Base-by-base conservation (phyloP, 2,329 filamentous ascomycete genomes). In the Ceratocystis papillata region DNA sequence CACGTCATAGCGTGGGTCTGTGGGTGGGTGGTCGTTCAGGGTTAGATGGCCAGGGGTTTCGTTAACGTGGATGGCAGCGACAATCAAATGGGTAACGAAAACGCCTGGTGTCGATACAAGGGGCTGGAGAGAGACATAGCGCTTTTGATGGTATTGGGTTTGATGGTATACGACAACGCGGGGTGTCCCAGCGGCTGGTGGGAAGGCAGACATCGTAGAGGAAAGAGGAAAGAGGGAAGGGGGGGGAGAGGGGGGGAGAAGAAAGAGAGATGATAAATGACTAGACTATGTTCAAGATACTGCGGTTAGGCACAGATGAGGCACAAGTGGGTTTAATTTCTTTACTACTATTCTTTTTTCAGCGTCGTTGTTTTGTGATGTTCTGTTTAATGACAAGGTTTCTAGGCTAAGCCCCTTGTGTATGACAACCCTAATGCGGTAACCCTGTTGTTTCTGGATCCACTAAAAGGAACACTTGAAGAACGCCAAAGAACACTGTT, bases 21-120 rank as follows among this genome's bases (percentile, higher is more conserved):
- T 77, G 0, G 89, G 89, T 0, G 80, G 79, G 73, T 90, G 83
- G 75, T 96, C 87, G 74, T 96, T 96, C 69, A 96, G 82, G 0
- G 86, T 89, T 70, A 93, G 81, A 67, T 84, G 79, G 7, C 79
- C 79, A 0, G 88, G 84, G 22, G 77, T 76, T 5, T 81, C 79
- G 74, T 94, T 92, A 70, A 96, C 78, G 75, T 96, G 92, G 68
- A 96, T 84, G 12, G 92, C 91, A 5, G 89, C 90, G 62, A 96
- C 77, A 70, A 96, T 92, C 68, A 96, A 80, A 76, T 96, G 92
- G 0, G 92, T 96, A 30, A 82, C 73, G 12, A 67, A 67, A n/a
- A 61, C 22, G 22, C 59, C 59, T 46, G 78, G 74, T 60, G 79
- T 75, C 17, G 74, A 77, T 69, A 84, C 72, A 65, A 84, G 76